phyloP scores from a whole-genome alignment of 169 alveolate genomes.

The Neospora caninum region DNA sequence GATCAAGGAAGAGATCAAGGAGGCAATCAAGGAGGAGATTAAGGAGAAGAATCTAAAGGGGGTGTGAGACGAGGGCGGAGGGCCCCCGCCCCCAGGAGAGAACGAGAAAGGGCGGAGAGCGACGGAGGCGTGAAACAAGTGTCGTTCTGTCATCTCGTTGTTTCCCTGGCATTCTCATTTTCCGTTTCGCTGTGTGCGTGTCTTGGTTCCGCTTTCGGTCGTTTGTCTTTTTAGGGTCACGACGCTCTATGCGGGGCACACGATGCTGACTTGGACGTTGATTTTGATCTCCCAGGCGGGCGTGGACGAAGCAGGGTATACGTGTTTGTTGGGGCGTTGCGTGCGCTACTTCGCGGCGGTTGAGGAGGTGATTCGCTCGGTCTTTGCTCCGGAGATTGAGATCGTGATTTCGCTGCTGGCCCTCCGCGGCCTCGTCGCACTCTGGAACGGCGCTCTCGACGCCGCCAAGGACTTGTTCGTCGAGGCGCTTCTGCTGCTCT shows the following conservation, averaged over 20 bases:
- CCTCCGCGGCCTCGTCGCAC: conserved; percentile 18
- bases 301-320: not conserved
- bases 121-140: no score
- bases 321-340: not conserved
- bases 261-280: conserved; percentile 14
- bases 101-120: no score
- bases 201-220: not conserved
- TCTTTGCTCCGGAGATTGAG: conserved; percentile 10
- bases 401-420: not conserved
- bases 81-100: no score
- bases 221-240: not conserved
- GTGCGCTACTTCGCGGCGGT: not conserved
- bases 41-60: no score
- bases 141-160: no score
- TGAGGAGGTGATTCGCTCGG: not conserved
- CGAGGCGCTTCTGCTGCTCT: conserved; percentile 9
- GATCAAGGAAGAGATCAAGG: no score
- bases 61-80: no score
- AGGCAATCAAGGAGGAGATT: no score
- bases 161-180: no score
- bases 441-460: not conserved
- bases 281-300: not conserved
- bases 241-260: not conserved
- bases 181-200: no score
- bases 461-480: not conserved